These are phyloP conservation scores for Dictyostelium capitatum DNA, from an alignment of 78 protist species.

Conservation along the genomic window DNA sequence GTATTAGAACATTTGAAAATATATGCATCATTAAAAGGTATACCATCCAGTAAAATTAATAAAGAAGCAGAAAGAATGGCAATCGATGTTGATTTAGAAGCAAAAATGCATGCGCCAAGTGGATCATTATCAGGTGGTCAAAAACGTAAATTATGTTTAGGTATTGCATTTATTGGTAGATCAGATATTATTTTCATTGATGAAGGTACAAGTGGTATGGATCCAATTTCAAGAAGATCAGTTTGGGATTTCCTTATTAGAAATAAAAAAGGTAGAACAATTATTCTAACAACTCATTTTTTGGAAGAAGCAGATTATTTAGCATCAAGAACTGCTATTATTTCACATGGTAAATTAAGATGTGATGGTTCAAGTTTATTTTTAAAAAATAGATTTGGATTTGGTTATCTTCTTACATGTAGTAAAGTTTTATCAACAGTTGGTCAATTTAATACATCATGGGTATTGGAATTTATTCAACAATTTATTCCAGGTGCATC, in stretches of 20 bases:
- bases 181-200: conserved; percentile 68
- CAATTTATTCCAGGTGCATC: conserved; percentile 35
- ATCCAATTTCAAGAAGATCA: conserved; percentile 49
- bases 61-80: conserved; percentile 32
- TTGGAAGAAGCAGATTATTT: conserved; percentile 97
- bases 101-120: conserved; percentile 10
- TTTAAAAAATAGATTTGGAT: conserved; percentile 59
- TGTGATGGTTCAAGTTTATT: conserved; percentile 84
- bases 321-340: conserved; percentile 93
- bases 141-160: conserved; percentile 86
- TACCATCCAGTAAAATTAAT: background rate
- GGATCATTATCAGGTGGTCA: conserved; percentile 87
- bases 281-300: conserved; percentile 93
- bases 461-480: conserved; percentile 14
- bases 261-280: conserved; percentile 70
- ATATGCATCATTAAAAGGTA: conserved; percentile 64
- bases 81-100: conserved; percentile 35
- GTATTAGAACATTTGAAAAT: conserved; percentile 68
- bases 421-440: conserved; percentile 1
- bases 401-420: conserved; percentile 88
- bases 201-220: conserved; percentile 71
- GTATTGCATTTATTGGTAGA: conserved; percentile 88
- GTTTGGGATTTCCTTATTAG: conserved; percentile 85
- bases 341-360: conserved; percentile 88
- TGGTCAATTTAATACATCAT: background rate